A percentile compares a stretch with the other conserved stretches of the same genome.
These are phyloP conservation scores for Melocanna baccifera DNA, from an alignment of 176 grass and related monocot genomes.

Conservation along the genomic window DNA sequence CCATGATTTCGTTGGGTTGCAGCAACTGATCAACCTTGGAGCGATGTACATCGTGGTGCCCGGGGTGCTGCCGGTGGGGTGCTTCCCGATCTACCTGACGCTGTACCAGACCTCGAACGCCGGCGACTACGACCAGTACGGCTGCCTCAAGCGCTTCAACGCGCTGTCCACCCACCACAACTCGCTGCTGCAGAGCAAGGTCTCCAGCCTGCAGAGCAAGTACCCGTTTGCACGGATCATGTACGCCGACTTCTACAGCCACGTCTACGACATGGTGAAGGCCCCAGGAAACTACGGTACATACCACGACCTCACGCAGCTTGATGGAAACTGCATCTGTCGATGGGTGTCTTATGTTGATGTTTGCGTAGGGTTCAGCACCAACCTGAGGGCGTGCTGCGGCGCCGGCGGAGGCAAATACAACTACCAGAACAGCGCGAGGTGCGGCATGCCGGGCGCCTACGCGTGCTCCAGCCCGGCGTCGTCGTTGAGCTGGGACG, in stretches of 20 bases:
- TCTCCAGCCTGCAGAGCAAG: conserved; percentile 57
- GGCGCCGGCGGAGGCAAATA: conserved; percentile 71
- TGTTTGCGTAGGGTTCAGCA: conserved; percentile 46
- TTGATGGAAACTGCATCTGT: background rate
- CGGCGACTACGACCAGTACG: conserved; percentile 72
- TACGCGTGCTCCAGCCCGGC: conserved; percentile 56
- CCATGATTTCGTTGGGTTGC: background rate
- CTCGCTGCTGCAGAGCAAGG: conserved; percentile 47
- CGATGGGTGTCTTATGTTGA: too few relatives aligned
- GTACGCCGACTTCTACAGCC: conserved; percentile 85
- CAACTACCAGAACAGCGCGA: conserved; percentile 66
- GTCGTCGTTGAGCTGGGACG: conserved; percentile 83
- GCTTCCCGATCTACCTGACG: conserved; percentile 81
- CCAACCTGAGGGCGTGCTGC: conserved; percentile 64
- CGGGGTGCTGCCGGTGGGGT: conserved; percentile 64
- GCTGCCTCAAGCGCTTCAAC: conserved; percentile 80
- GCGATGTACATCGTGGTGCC: conserved; percentile 68
- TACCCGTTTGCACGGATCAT: conserved; percentile 53
- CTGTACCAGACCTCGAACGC: conserved; percentile 58
- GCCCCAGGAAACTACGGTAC: conserved; percentile 57
- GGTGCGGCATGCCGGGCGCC: conserved; percentile 60
- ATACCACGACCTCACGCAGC: background rate
- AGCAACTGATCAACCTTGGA: conserved; percentile 56
- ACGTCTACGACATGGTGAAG: conserved; percentile 66
- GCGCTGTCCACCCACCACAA: conserved; percentile 65